Conservation (phyloP, 441 rosid genomes). For the Euphorbia celastroides region DNA sequence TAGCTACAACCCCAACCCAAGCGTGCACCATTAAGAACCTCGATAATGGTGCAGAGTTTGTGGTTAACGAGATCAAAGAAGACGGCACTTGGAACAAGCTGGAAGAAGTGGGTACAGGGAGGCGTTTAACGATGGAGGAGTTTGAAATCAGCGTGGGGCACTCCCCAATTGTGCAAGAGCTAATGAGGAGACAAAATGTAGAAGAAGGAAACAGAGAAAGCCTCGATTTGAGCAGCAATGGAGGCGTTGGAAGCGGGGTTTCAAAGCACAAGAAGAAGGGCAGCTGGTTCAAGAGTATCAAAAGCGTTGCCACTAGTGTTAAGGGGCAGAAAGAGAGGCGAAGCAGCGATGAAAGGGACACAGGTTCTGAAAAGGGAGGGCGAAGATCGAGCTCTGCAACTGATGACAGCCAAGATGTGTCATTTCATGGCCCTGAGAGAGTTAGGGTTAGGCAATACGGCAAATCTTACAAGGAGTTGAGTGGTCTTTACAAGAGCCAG, state of each 20-base stretch:
- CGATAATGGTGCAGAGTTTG: slow-evolving; percentile 84
- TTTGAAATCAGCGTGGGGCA: slow-evolving; percentile 86
- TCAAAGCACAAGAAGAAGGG: slow-evolving; percentile 63
- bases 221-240: slow-evolving; percentile 37
- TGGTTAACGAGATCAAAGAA: slow-evolving; percentile 81
- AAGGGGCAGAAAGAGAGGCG: slow-evolving; percentile 72
- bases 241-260: slow-evolving; percentile 25
- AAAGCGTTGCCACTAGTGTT: slow-evolving; percentile 65
- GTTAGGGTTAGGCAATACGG: slow-evolving; percentile 54
- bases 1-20: slow-evolving; percentile 6
- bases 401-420: slow-evolving; percentile 88
- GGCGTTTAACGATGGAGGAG: slow-evolving; percentile 91
- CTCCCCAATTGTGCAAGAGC: slow-evolving; percentile 90
- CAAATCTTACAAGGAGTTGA: slow-evolving; percentile 67
- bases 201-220: slow-evolving; percentile 62
- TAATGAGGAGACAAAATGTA: slow-evolving; percentile 95
- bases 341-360: slow-evolving; percentile 87
- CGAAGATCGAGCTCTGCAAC: slow-evolving; percentile 96
- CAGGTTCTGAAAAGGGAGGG: slow-evolving; percentile 90
- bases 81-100: slow-evolving; percentile 84
- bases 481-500: slow-evolving; percentile 63
- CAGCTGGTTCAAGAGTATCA: slow-evolving; percentile 74
- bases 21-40: slow-evolving; percentile 79
- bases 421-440: slow-evolving; percentile 67
- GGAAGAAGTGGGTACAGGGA: slow-evolving; percentile 85